Evolutionary conservation across 768 basidiomycete genomes (phyloP).

Genomic region (Astraeus odoratus): DNA sequence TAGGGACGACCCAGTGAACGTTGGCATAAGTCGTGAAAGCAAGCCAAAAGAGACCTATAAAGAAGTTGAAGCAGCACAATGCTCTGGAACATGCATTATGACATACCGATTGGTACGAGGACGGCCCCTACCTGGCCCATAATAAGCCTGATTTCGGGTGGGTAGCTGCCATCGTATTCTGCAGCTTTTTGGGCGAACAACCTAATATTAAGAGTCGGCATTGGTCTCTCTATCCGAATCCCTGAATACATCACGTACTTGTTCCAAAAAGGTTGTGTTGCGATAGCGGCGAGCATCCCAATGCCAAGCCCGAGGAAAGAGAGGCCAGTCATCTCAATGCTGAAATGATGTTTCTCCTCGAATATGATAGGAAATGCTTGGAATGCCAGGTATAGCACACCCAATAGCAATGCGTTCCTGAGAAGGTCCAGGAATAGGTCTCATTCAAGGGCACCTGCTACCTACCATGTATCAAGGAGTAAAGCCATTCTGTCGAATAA

Average conservation of each 20-base stretch:
- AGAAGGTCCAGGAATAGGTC: not conserved
- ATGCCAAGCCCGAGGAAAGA: constrained; percentile 46
- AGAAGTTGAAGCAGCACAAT: not conserved
- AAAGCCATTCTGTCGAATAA: constrained; percentile 71
- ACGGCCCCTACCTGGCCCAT: constrained; percentile 67
- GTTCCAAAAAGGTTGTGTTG: constrained; percentile 42
- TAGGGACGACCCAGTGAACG: constrained; percentile 43
- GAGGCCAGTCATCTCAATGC: constrained; percentile 41
- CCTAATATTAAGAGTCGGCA: constrained; percentile 19
- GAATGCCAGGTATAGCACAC: constrained; percentile 41
- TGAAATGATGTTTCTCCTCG: constrained; percentile 42
- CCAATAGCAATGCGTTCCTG: constrained; percentile 37
- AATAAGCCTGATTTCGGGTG: constrained; percentile 59
- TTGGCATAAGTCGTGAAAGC: constrained; percentile 45
- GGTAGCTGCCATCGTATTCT: constrained; percentile 39
- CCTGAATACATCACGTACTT: constrained; percentile 9
- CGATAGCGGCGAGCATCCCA: constrained; percentile 36
- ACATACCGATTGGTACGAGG: constrained; percentile 51
- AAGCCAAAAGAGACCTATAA: constrained; percentile 42
- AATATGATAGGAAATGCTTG: constrained; percentile 57
- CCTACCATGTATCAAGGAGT: constrained; percentile 62
- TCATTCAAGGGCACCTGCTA: not conserved
- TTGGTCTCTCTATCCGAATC: not conserved
- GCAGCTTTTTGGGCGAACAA: constrained; percentile 30
- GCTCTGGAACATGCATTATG: not conserved